Percentiles rank a stretch among this genome's conserved stretches.
phyloP scores from a whole-genome alignment of 768 basidiomycete species.

The Mycena rebaudengoi region DNA sequence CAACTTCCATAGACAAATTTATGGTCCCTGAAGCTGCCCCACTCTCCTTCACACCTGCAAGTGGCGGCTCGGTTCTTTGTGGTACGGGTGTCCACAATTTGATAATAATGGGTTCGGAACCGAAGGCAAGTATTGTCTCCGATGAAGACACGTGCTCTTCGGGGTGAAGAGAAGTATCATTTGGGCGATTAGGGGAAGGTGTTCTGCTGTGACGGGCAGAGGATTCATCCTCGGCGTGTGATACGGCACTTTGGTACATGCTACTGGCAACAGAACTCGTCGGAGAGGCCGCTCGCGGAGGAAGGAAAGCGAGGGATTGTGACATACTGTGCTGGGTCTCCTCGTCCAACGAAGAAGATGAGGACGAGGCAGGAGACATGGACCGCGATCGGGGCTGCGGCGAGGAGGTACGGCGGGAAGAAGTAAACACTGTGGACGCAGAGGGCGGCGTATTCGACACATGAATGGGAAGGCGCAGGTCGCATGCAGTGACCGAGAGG shows the following conservation, averaged over 20 bases:
- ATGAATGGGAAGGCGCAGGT: conserved; percentile 40
- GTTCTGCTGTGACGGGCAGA: conserved; percentile 17
- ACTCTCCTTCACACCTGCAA: conserved; percentile 1
- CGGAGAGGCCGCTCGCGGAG: conserved; percentile 54
- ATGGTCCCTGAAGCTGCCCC: conserved; percentile 41
- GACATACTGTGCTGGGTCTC: conserved; percentile 74
- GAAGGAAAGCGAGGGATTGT: conserved; percentile 74
- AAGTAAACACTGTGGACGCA: conserved; percentile 7
- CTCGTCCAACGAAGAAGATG: conserved; percentile 73
- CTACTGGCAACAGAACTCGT: conserved; percentile 63
- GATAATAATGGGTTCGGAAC: conserved; percentile 67
- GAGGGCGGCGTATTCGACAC: conserved; percentile 1
- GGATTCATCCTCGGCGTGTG: conserved; percentile 34
- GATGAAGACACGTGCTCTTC: conserved; percentile 33
- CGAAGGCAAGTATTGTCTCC: conserved; percentile 67
- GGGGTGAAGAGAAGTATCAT: conserved; percentile 5
- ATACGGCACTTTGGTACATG: conserved; percentile 83
- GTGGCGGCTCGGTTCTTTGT: conserved; percentile 9
- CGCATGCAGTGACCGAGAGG: conserved; percentile 59
- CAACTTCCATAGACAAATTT: conserved; percentile 52
- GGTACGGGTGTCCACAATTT: conserved; percentile 52
- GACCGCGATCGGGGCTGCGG: conserved; percentile 36
- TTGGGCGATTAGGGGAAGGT: conserved; percentile 21
- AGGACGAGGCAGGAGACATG: conserved; percentile 61
- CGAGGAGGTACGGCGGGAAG: conserved; percentile 32